Percentiles rank a stretch among this genome's conserved stretches.
Evolutionary conservation across 2,329 filamentous ascomycete genomes (phyloP).

Genomic region (Neospermospora avenae): DNA sequence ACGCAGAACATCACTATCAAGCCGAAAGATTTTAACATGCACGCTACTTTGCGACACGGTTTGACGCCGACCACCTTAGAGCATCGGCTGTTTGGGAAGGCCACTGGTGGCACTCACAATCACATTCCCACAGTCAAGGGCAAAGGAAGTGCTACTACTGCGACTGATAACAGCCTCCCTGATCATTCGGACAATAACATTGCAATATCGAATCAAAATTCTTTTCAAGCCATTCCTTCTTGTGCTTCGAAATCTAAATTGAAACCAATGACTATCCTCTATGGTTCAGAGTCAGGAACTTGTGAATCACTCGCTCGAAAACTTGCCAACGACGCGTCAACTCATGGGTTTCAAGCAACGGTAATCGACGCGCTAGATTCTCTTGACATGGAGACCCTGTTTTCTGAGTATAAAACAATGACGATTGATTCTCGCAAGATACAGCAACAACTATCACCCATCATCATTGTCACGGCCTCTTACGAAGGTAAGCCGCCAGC

Average conservation of each 20-base stretch:
- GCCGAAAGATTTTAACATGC: slow-evolving; percentile 61
- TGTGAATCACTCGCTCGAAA: slow-evolving; percentile 66
- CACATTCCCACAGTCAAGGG: slow-evolving; percentile 6
- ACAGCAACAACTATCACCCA: slow-evolving; percentile 55
- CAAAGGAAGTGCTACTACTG: not conserved
- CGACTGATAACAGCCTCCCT: not conserved
- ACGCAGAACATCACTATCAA: slow-evolving; percentile 59
- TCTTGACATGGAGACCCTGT: no score
- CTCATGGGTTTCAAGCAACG: slow-evolving; percentile 53
- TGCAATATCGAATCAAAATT: no score
- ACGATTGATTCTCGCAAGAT: slow-evolving; percentile 58
- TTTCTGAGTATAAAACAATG: no score
- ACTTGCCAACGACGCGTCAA: slow-evolving; percentile 54
- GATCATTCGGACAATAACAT: no score
- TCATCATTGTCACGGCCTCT: slow-evolving; percentile 65
- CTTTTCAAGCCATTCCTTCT: no score
- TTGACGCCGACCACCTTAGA: slow-evolving; percentile 44
- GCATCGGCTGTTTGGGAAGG: slow-evolving; percentile 37
- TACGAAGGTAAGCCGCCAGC: slow-evolving; percentile 74
- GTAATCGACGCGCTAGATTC: slow-evolving; percentile 59
- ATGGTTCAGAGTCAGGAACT: slow-evolving; percentile 74
- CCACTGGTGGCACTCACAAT: no score
- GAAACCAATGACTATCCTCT: slow-evolving; percentile 56
- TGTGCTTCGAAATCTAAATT: slow-evolving; percentile 12
- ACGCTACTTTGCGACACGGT: slow-evolving; percentile 51